Evolutionary conservation across 192 early-diverging fungal genomes (phyloP).

Genomic region (Tieghemiomyces parasiticus): DNA sequence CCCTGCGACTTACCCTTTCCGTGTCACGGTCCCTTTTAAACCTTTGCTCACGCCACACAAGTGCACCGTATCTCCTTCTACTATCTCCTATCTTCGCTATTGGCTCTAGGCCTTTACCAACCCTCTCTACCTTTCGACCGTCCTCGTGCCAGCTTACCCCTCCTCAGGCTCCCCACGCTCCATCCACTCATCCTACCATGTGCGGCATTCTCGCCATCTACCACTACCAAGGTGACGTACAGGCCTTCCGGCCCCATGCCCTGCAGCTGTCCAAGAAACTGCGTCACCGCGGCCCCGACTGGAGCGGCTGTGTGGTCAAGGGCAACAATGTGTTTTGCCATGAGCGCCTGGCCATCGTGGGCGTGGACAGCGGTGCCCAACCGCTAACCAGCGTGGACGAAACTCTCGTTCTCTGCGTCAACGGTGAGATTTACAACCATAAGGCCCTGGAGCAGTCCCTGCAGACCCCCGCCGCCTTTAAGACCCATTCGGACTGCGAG

Average conservation of each 20-base stretch:
- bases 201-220: slow-evolving; percentile 96
- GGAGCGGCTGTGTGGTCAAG: slow-evolving; percentile 74
- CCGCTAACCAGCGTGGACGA: slow-evolving; percentile 89
- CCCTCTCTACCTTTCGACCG: too few species aligned
- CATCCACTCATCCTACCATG: slow-evolving; percentile 48
- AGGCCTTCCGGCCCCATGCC: slow-evolving; percentile 66
- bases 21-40: too few species aligned
- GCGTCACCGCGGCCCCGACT: slow-evolving; percentile 97
- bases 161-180: too few species aligned
- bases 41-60: too few species aligned
- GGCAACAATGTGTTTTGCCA: slow-evolving; percentile 88
- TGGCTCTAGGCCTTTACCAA: too few species aligned
- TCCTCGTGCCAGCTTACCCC: too few species aligned
- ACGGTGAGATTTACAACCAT: slow-evolving; percentile 99
- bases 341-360: slow-evolving; percentile 96
- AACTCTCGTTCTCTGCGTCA: slow-evolving; percentile 74
- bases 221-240: slow-evolving; percentile 65
- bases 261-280: slow-evolving; percentile 69
- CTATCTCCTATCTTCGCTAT: too few species aligned
- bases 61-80: too few species aligned
- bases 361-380: slow-evolving; percentile 91
- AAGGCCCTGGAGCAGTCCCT: slow-evolving; percentile 59
- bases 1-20: too few species aligned
- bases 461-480: slow-evolving; percentile 58
- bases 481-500: slow-evolving; percentile 97